phyloP scores from a whole-genome alignment of 495 filamentous ascomycete genomes.

The Penicillium atrosanguineum region DNA sequence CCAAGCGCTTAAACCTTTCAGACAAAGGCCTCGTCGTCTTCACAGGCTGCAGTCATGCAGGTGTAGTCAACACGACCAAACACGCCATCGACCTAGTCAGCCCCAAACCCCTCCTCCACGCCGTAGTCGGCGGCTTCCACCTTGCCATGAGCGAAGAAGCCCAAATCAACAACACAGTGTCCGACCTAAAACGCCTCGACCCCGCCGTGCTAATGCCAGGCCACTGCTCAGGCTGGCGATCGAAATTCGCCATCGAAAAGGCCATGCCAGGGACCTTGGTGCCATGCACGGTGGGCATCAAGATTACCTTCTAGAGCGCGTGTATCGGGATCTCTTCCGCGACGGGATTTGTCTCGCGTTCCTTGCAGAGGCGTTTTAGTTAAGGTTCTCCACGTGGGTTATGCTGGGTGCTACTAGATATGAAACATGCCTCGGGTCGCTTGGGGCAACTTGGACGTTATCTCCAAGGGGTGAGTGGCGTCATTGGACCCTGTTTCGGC shows the following conservation, averaged over 20 bases:
- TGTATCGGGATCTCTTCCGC: neutral
- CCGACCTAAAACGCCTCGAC: constrained; percentile 51
- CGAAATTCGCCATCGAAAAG: constrained; percentile 59
- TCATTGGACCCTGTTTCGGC: constrained; percentile 8
- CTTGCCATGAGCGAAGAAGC: constrained; percentile 48
- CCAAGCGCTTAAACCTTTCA: constrained; percentile 13
- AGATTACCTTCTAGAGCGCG: constrained; percentile 42
- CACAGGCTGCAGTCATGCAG: constrained; percentile 61
- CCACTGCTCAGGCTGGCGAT: constrained; percentile 62
- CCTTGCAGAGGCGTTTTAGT: constrained; percentile 9
- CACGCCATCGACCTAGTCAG: constrained; percentile 46
- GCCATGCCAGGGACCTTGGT: constrained; percentile 54
- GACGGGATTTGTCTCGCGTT: neutral
- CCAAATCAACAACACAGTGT: constrained; percentile 46
- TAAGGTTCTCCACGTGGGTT: constrained; percentile 15
- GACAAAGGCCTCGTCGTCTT: constrained; percentile 59
- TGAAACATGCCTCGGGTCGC: constrained; percentile 14
- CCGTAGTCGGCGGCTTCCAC: constrained; percentile 60
- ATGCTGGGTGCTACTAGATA: constrained; percentile 3
- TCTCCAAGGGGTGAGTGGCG: constrained; percentile 8
- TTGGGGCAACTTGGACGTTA: constrained; percentile 12
- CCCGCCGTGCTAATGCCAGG: constrained; percentile 56
- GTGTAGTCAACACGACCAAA: constrained; percentile 55
- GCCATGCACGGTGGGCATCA: constrained; percentile 56
- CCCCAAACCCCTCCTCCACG: constrained; percentile 46